Conservation (phyloP, 2,329 filamentous ascomycete genomes). For the Penicillium sp. region DNA sequence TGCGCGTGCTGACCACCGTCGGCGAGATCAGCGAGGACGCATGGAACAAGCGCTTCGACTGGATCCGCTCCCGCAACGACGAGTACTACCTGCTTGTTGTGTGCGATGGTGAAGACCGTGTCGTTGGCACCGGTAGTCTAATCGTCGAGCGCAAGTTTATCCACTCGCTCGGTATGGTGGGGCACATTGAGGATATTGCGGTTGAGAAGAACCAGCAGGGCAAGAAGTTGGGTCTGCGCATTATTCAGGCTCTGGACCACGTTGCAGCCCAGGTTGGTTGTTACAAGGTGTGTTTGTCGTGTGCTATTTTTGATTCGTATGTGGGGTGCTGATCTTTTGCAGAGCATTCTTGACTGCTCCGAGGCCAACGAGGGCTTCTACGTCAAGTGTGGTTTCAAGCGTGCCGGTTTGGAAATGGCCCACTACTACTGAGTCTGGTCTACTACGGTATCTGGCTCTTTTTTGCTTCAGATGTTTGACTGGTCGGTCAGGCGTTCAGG, state of each 20-base stretch:
- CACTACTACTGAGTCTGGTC: slow-evolving; percentile 67
- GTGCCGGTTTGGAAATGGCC: slow-evolving; percentile 93
- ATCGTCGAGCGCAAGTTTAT: slow-evolving; percentile 83
- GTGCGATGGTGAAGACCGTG: slow-evolving; percentile 64
- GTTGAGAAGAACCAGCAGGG: slow-evolving; percentile 94
- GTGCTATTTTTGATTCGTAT: background rate
- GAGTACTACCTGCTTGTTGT: slow-evolving; percentile 87
- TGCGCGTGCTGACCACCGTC: slow-evolving; percentile 88
- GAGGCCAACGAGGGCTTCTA: slow-evolving; percentile 98
- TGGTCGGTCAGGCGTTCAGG: slow-evolving; percentile 15
- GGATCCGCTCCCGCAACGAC: slow-evolving; percentile 70
- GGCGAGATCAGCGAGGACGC: slow-evolving; percentile 75
- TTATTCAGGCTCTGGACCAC: slow-evolving; percentile 90
- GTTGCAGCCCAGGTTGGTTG: slow-evolving; percentile 86
- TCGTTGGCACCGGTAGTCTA: slow-evolving; percentile 89
- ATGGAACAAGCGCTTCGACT: slow-evolving; percentile 78
- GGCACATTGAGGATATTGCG: slow-evolving; percentile 97
- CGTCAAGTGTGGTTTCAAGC: slow-evolving; percentile 92
- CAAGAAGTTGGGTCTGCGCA: slow-evolving; percentile 88
- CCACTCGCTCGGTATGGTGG: slow-evolving; percentile 58
- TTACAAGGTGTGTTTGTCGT: slow-evolving; percentile 65
- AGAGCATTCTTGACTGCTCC: slow-evolving; percentile 94
- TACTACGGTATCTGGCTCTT: slow-evolving; percentile 4
- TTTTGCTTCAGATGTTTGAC: slow-evolving; percentile 1
- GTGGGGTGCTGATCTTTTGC: slow-evolving; percentile 14